A percentile compares a stretch with the other conserved stretches of the same genome.
Conservation (phyloP, 1,284 basidiomycete genomes). For the Apiotrichum siamense region DNA sequence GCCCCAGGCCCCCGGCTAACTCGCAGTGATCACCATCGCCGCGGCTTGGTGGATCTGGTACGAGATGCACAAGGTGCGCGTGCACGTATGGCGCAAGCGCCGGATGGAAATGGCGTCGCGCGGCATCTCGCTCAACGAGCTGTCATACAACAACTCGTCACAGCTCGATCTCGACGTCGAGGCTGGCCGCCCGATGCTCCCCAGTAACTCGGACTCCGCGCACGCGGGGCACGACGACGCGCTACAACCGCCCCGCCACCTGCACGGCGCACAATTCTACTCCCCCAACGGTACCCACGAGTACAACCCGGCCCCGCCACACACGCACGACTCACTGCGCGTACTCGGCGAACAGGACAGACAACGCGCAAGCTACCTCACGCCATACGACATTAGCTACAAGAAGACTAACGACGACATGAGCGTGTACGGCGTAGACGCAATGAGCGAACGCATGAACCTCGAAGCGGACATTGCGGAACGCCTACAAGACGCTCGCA, state of each 20-base stretch:
- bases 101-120: conserved; percentile 39
- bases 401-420: conserved; percentile 19
- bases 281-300: neutral
- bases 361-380: conserved; percentile 21
- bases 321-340: neutral
- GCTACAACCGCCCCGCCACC: neutral
- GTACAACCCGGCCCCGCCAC: neutral
- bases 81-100: conserved; percentile 64
- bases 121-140: conserved; percentile 7
- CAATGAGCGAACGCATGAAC: conserved; percentile 10
- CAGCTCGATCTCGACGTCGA: neutral
- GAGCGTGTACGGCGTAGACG: conserved; percentile 27
- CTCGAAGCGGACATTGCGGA: conserved; percentile 8
- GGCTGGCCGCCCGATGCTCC: neutral
- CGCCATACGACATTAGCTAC: conserved; percentile 31
- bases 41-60: conserved; percentile 79
- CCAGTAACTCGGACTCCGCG: neutral
- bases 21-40: conserved; percentile 60
- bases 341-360: neutral
- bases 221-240: neutral
- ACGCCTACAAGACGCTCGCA: neutral
- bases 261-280: neutral
- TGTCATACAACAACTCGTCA: conserved; percentile 2
- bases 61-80: conserved; percentile 69
- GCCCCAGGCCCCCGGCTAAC: neutral